Conservation (phyloP, 768 basidiomycete species). For the Calocybe cyanea region DNA sequence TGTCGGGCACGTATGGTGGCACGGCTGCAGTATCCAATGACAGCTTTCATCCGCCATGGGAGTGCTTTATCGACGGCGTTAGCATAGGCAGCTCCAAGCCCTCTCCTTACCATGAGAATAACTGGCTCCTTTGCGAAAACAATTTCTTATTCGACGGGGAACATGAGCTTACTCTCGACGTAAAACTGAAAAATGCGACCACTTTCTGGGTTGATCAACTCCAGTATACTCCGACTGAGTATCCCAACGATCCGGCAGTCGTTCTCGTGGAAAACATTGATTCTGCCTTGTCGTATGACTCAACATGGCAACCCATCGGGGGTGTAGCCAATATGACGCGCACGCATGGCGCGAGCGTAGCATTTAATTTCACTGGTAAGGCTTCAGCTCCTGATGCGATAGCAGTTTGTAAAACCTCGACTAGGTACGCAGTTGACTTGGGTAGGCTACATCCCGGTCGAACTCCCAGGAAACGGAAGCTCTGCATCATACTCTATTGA, state of each 20-base stretch:
- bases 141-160: slow-evolving; percentile 14
- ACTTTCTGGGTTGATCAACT: slow-evolving; percentile 6
- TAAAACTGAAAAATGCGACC: slow-evolving; percentile 1
- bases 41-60: slow-evolving; percentile 16
- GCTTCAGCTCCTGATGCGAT: too few relatives aligned
- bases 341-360: background rate
- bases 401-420: background rate
- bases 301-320: slow-evolving; percentile 1
- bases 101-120: slow-evolving; percentile 9
- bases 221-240: slow-evolving; percentile 3
- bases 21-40: slow-evolving; percentile 1
- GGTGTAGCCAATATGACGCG: background rate
- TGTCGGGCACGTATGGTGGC: background rate
- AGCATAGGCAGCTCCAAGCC: slow-evolving; percentile 3
- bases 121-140: slow-evolving; percentile 17
- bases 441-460: background rate
- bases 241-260: background rate
- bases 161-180: slow-evolving; percentile 19
- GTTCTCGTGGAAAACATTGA: slow-evolving; percentile 4
- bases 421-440: slow-evolving; percentile 3
- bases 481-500: slow-evolving; percentile 7
- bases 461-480: background rate
- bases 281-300: slow-evolving; percentile 6
- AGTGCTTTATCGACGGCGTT: slow-evolving; percentile 21
- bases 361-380: slow-evolving; percentile 1